These are phyloP conservation scores for Staphylotrichum longicolle DNA, from an alignment of 495 filamentous ascomycete species.

Conservation along the genomic window DNA sequence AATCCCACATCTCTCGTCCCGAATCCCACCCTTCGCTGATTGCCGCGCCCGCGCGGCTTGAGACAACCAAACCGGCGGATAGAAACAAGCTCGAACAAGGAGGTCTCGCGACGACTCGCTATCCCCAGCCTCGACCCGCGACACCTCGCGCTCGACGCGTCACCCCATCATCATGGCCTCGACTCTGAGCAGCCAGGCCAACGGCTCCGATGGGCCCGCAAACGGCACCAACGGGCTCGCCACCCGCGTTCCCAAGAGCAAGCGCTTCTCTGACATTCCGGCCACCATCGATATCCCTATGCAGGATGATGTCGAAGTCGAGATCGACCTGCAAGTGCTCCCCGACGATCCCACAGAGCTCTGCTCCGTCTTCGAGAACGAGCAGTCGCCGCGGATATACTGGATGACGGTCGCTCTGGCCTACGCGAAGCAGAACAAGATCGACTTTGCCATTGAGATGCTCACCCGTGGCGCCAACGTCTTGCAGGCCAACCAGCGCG, in stretches of 20 bases:
- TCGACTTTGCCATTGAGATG: conserved; percentile 93
- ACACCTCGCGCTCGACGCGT: conserved; percentile 10
- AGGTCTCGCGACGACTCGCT: background rate
- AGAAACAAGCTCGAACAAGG: background rate
- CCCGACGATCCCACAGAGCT: conserved; percentile 94
- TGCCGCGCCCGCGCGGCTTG: background rate
- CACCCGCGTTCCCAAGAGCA: conserved; percentile 37
- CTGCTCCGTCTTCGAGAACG: conserved; percentile 89
- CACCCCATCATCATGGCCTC: conserved; percentile 30
- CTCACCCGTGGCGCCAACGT: conserved; percentile 76
- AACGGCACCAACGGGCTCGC: conserved; percentile 31
- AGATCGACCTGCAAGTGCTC: conserved; percentile 85
- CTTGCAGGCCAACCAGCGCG: conserved; percentile 68
- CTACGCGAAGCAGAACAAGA: conserved; percentile 93
- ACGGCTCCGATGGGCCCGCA: conserved; percentile 27
- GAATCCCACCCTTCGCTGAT: background rate
- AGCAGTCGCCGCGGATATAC: conserved; percentile 78
- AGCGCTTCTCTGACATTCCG: conserved; percentile 84
- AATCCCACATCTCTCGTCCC: background rate
- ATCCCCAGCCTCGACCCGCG: conserved; percentile 1
- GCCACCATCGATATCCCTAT: conserved; percentile 88
- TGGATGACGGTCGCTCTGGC: conserved; percentile 96
- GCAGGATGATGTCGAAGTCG: conserved; percentile 79
- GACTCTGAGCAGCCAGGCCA: conserved; percentile 32
- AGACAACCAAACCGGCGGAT: background rate